Evolutionary conservation across 148 eudicot genomes (phyloP), one percentile per base, ranked within the genome.

Genomic region (Selenicereus undatus): DNA sequence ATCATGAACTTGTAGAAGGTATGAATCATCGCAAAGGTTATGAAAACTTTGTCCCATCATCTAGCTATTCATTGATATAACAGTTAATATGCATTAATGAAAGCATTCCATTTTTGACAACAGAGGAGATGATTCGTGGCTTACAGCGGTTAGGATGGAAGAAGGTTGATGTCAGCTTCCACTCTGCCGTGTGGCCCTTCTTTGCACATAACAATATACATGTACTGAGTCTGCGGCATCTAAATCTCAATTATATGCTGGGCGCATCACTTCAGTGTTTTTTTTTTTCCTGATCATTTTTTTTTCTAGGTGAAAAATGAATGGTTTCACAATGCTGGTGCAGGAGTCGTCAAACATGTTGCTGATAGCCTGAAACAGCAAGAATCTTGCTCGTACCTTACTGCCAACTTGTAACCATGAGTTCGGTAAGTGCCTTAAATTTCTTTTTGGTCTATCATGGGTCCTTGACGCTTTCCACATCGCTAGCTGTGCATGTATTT

Each of bases 161-260:
- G 88, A 96, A 92, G 88, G 97, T 96, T 29, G 99, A 96, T 78
- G 98, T 96, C 81, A 96, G 98, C 89, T 96, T 96, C 84, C 99
- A 94, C 88, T 90, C 95, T 6, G 93, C 99, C 32, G 79, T 89
- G 66, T 96, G 98, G 98, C 99, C 99, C 39, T 96, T 90, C 87
- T 94, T 91, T 81, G 99, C 99, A 32, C 99, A 96, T 69, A 93
- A 96, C 88, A 96, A 91, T 83, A 94, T 96, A 72, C 94, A 96
- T 83, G 99, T 96, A 96, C 54, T 60, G 73, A 32, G 32, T 32
- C 32, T 32, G 60, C 27, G 76, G 70, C 76, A 39, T 65, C 72
- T 79, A 29, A n/a, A 74, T 65, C n/a, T 18, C 48, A 30, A 50
- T 4, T 52, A 12, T 43, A 56, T 35, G 74, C 21, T 79, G 64